Evolutionary conservation across 1,284 basidiomycete genomes (phyloP), one percentile per base, ranked within the genome.

Genomic region (Heterobasidion irregulare): DNA sequence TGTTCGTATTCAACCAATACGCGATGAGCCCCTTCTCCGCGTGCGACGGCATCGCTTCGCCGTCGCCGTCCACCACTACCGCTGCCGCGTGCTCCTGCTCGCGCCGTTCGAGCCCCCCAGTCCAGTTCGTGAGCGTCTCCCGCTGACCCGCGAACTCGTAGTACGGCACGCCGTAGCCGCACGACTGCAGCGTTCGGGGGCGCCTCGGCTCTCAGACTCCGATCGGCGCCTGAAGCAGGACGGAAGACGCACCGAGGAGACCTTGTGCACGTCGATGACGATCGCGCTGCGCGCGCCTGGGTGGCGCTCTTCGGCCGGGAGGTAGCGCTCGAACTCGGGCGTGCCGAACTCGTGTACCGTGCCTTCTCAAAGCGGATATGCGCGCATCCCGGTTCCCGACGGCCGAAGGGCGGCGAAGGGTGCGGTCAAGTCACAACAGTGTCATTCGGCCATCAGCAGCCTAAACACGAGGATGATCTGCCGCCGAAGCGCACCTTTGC

Each of bases 201-300:
- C 46, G 46, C 18, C 35, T 53, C 35, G 18, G 8, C n/a, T 8
- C 8, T 16, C 16, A 47, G 38, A 10, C 4, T 41, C n/a, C 38
- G 38, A n/a, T 1, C 46, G 15, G 16, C 44, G 36, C 8, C 19
- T 15, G 8, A 15, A 47, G 50, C 47, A 46, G 45, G 15, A 26
- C 43, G 35, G 19, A 46, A 35, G 13, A 72, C 77, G 54, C 59
- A 82, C 81, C 9, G 77, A 73, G 59, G 74, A 70, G 53, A 80
- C 79, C 70, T 76, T 73, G 59, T 79, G 70, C 6, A 83, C 67
- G 52, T 80, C 72, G 9, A 82, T 56, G 55, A 78, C 68, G 52
- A 84, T 78, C 47, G 72, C 75, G 1, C 78, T 67, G 12, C 81
- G 73, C 34, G 80, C 79, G 8, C 80, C 80, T 0, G 78, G 74